A percentile compares a stretch with the other conserved stretches of the same genome.
Evolutionary conservation across 805 yeast species (phyloP).

Genomic region (Priceomyces medius): DNA sequence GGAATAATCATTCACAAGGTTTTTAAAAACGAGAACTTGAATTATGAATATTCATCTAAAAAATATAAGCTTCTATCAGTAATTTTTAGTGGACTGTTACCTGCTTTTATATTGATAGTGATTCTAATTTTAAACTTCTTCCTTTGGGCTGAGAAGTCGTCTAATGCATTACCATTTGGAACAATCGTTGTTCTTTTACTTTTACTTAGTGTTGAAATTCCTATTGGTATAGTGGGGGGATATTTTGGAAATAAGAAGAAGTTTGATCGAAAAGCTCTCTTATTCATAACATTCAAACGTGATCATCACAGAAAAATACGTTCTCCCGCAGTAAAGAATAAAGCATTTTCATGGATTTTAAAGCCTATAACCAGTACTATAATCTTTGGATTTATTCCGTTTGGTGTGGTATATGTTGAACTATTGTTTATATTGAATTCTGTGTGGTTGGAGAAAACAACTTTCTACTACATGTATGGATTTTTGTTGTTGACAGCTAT

Average conservation of each 20-base stretch:
- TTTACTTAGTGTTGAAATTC: slow-evolving; percentile 68
- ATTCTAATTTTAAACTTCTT: slow-evolving; percentile 61
- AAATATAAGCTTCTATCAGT: slow-evolving; percentile 19
- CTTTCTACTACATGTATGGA: slow-evolving; percentile 79
- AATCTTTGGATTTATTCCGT: slow-evolving; percentile 72
- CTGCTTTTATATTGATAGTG: slow-evolving; percentile 49
- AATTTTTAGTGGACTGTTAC: slow-evolving; percentile 37
- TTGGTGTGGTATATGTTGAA: slow-evolving; percentile 78
- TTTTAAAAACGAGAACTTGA: slow-evolving; percentile 44
- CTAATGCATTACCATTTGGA: slow-evolving; percentile 76
- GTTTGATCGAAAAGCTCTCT: slow-evolving; percentile 22
- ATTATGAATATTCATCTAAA: slow-evolving; percentile 15
- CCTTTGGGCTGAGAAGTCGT: slow-evolving; percentile 74
- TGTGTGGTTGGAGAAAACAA: slow-evolving; percentile 75
- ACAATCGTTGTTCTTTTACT: slow-evolving; percentile 59
- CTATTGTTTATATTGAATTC: slow-evolving; percentile 69
- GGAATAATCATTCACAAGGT: slow-evolving; percentile 63
- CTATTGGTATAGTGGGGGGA: slow-evolving; percentile 77
- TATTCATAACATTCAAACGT: slow-evolving; percentile 5
- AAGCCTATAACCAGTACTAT: slow-evolving; percentile 30
- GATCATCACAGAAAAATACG: not conserved
- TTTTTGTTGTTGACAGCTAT: slow-evolving; percentile 63
- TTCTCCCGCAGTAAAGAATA: slow-evolving; percentile 6
- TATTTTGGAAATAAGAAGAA: slow-evolving; percentile 40
- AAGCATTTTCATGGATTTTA: slow-evolving; percentile 18